A percentile compares a stretch with the other conserved stretches of the same genome.
Evolutionary conservation across 345 rosid species (phyloP).

Genomic region (Bruguiera parviflora): DNA sequence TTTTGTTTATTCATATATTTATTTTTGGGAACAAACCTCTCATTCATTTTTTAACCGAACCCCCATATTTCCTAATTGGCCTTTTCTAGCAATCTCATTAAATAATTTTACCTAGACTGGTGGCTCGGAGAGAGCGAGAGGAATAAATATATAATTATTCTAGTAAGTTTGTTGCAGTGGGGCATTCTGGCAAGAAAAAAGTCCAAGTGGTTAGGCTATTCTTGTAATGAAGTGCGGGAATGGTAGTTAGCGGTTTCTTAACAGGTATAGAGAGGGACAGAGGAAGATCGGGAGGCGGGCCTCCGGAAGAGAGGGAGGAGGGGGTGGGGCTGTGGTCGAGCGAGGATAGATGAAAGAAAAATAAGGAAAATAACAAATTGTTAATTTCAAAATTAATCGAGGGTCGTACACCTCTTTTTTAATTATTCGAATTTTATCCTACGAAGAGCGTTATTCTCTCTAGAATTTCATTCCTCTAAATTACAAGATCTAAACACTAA

Average conservation of each 20-base stretch:
- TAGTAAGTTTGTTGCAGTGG: constrained; percentile 32
- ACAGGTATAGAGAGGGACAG: constrained; percentile 35
- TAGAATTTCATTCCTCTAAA: too few species aligned
- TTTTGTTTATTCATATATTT: neutral
- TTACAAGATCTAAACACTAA: too few species aligned
- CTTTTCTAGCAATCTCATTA: neutral
- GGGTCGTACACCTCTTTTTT: neutral
- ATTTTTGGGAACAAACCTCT: neutral
- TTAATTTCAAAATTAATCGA: neutral
- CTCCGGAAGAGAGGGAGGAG: constrained; percentile 56
- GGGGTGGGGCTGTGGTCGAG: constrained; percentile 45
- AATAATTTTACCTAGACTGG: neutral
- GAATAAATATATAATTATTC: neutral
- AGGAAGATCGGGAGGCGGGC: constrained; percentile 15
- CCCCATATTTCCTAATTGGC: neutral
- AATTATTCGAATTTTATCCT: too few species aligned
- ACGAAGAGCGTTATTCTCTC: too few species aligned
- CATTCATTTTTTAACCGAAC: neutral
- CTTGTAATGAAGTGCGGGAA: constrained; percentile 27
- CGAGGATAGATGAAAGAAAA: constrained; percentile 15
- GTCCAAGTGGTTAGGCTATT: constrained; percentile 28
- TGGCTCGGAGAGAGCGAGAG: neutral
- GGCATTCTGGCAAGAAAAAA: constrained; percentile 26
- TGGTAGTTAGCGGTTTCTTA: constrained; percentile 46
- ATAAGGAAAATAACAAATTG: too few species aligned